phyloP scores from a whole-genome alignment of 1,284 basidiomycete species.

The Sphagnurus paluster region DNA sequence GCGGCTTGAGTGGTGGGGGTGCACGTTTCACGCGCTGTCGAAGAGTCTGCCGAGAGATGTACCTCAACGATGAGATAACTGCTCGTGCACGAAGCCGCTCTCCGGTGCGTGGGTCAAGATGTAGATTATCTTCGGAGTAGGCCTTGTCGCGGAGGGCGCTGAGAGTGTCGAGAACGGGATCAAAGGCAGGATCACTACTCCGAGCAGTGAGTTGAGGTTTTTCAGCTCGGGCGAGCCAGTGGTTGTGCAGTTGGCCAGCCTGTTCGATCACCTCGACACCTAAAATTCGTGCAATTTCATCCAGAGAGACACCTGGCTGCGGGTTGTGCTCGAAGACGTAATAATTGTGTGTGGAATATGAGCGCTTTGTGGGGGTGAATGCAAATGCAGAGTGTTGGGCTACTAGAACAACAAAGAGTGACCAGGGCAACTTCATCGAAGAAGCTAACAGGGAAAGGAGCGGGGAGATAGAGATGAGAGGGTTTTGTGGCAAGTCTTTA shows the following conservation, averaged over 20 bases:
- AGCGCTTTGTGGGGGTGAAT: conserved; percentile 43
- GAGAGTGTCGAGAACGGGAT: conserved; percentile 56
- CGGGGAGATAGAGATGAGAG: conserved; percentile 6
- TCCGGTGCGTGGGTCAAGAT: conserved; percentile 38
- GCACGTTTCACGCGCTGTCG: conserved; percentile 70
- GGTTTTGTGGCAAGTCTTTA: background rate
- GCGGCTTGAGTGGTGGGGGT: conserved; percentile 52
- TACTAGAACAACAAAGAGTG: conserved; percentile 35
- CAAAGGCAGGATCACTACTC: conserved; percentile 39
- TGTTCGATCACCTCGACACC: conserved; percentile 87
- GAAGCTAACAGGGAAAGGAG: conserved; percentile 12
- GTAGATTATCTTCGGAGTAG: conserved; percentile 21
- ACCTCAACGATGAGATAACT: conserved; percentile 54
- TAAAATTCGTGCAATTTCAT: conserved; percentile 68
- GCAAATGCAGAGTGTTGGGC: conserved; percentile 26
- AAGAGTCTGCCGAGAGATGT: conserved; percentile 58
- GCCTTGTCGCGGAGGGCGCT: conserved; percentile 44
- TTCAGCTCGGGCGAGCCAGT: conserved; percentile 82
- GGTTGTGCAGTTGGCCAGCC: conserved; percentile 80
- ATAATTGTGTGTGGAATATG: conserved; percentile 86
- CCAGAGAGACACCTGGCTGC: conserved; percentile 49
- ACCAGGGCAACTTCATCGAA: conserved; percentile 39
- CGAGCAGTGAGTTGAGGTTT: conserved; percentile 38
- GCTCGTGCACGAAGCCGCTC: conserved; percentile 39
- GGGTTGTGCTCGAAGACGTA: conserved; percentile 83